Conservation (phyloP, 768 basidiomycete species). For the Trametes gibbosa region DNA sequence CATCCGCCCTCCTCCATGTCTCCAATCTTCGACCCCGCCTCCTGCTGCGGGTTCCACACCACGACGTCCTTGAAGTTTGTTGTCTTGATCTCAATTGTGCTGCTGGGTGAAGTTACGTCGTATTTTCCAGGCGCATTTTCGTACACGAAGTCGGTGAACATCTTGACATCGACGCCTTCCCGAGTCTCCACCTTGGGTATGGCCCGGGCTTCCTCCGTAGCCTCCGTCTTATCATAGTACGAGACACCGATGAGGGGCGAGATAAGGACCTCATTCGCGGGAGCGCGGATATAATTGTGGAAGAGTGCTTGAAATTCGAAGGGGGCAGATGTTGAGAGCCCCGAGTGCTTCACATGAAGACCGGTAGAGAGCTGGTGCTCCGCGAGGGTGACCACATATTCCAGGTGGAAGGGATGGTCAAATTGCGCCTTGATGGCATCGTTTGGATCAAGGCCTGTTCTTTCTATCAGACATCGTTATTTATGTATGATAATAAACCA, state of each 20-base stretch:
- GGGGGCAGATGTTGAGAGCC: conserved; percentile 39
- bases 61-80: conserved; percentile 74
- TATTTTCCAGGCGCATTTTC: conserved; percentile 58
- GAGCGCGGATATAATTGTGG: conserved; percentile 83
- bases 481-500: not conserved
- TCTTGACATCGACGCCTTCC: conserved; percentile 60
- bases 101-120: conserved; percentile 57
- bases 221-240: conserved; percentile 83
- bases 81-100: conserved; percentile 51
- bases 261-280: conserved; percentile 57
- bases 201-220: conserved; percentile 46
- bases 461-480: not conserved
- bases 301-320: conserved; percentile 92
- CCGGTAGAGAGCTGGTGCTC: conserved; percentile 74
- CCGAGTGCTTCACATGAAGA: conserved; percentile 77
- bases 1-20: conserved; percentile 93
- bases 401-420: conserved; percentile 63
- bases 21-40: conserved; percentile 64
- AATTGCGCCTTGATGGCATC: conserved; percentile 57
- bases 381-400: conserved; percentile 78
- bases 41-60: conserved; percentile 90
- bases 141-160: conserved; percentile 75
- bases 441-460: conserved; percentile 61
- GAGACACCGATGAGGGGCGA: conserved; percentile 58
- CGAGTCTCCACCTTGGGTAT: conserved; percentile 57